These are phyloP conservation scores for Achaetomiella virescens DNA, from an alignment of 495 filamentous ascomycete genomes.

Conservation along the genomic window DNA sequence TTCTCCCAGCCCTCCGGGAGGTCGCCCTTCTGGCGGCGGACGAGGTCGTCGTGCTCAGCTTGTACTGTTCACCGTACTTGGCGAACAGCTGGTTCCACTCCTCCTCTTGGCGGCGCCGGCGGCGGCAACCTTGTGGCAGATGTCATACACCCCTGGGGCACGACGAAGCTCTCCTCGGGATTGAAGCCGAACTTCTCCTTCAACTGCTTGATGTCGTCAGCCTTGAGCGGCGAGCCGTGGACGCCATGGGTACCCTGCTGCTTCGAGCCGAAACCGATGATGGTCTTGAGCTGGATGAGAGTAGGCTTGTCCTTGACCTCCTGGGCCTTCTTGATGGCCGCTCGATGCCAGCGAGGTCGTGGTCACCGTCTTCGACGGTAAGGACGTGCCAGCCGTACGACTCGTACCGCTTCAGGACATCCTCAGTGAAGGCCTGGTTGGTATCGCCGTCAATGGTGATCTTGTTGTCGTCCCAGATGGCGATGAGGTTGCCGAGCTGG, in stretches of 20 bases:
- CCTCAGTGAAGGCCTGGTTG: constrained; percentile 93
- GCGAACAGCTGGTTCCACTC: constrained; percentile 93
- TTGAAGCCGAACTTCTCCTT: constrained; percentile 95
- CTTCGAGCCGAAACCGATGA: constrained; percentile 94
- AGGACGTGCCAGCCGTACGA: constrained; percentile 94
- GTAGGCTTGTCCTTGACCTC: constrained; percentile 92
- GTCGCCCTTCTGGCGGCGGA: constrained; percentile 71
- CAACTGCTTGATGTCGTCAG: constrained; percentile 82
- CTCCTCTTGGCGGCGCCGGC: constrained; percentile 85
- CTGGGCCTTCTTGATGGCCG: constrained; percentile 77
- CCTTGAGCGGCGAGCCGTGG: constrained; percentile 91
- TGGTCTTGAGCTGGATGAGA: constrained; percentile 94
- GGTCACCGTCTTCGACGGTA: constrained; percentile 82
- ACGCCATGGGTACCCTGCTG: constrained; percentile 90
- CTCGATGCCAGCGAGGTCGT: constrained; percentile 83
- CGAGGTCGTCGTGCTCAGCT: constrained; percentile 71
- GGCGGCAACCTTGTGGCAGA: constrained; percentile 73
- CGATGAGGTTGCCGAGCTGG: constrained; percentile 95
- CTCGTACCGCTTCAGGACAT: constrained; percentile 92
- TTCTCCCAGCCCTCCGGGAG: constrained; percentile 98
- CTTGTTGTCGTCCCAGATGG: constrained; percentile 97
- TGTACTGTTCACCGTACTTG: constrained; percentile 74
- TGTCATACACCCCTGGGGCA: constrained; percentile 90
- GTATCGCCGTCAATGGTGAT: constrained; percentile 92
- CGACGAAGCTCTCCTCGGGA: constrained; percentile 86